These are phyloP conservation scores for Paecilomyces sp. DNA, from an alignment of 2,329 filamentous ascomycete genomes.

Conservation along the genomic window DNA sequence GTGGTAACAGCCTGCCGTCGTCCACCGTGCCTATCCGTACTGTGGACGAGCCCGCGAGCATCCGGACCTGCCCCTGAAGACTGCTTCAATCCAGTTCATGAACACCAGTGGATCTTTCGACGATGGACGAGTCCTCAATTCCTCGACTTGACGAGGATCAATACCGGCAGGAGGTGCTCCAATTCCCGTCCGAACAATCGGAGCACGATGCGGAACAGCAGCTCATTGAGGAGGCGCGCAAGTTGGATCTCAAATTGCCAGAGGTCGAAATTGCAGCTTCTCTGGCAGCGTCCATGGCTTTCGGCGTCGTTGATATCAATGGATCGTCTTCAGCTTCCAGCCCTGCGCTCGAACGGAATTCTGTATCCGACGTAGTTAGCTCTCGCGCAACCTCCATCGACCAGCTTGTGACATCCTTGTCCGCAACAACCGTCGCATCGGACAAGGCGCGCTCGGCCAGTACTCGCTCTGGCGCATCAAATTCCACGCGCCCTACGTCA, in stretches of 20 bases:
- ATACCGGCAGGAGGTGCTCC: constrained; percentile 32
- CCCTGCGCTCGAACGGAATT: constrained; percentile 23
- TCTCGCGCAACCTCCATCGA: constrained; percentile 20
- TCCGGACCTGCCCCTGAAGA: constrained; percentile 8
- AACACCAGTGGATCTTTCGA: constrained; percentile 8
- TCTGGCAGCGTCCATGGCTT: constrained; percentile 27
- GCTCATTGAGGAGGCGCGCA: constrained; percentile 29
- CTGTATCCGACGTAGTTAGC: constrained; percentile 18
- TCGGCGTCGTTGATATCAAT: constrained; percentile 25
- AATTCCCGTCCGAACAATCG: constrained; percentile 22
- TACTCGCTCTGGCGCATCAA: constrained; percentile 29
- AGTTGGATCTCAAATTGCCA: constrained; percentile 29
- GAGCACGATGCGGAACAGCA: constrained; percentile 31
- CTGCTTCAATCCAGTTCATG: constrained; percentile 10
- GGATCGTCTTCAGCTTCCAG: constrained; percentile 14
- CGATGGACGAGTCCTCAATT: constrained; percentile 1
- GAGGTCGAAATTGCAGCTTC: constrained; percentile 25
- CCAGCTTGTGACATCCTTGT: constrained; percentile 22
- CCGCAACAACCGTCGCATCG: constrained; percentile 24
- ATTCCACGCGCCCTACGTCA: constrained; percentile 33
- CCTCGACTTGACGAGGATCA: constrained; percentile 24
- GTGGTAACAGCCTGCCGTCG: constrained; percentile 19
- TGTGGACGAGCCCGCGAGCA: constrained; percentile 22
- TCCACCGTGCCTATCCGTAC: constrained; percentile 21
- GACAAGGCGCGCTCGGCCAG: constrained; percentile 22